phyloP scores from a whole-genome alignment of 805 yeast species.

The Metschnikowia kunwiensis region DNA sequence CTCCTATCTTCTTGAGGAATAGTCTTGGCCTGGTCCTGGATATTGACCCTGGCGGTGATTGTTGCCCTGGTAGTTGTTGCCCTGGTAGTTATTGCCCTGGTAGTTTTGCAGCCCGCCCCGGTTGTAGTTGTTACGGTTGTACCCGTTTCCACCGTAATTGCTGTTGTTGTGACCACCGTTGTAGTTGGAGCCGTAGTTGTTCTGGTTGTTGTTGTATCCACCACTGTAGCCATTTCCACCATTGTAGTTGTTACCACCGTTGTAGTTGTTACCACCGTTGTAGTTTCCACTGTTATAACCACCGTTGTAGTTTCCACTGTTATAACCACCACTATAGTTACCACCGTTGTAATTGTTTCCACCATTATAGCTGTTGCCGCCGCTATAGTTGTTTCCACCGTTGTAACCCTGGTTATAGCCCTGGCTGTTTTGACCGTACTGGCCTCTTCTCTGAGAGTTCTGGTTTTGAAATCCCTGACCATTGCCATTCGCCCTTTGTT shows the following conservation, averaged over 20 bases:
- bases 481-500: slow-evolving; percentile 4
- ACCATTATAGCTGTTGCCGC: slow-evolving; percentile 1
- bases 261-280: slow-evolving; percentile 2
- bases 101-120: slow-evolving; percentile 2
- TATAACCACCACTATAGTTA: slow-evolving; percentile 4
- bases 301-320: slow-evolving; percentile 19
- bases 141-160: slow-evolving; percentile 1
- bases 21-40: background rate
- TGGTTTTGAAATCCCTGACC: slow-evolving; percentile 5
- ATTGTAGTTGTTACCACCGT: background rate
- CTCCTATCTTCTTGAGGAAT: background rate
- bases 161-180: slow-evolving; percentile 4
- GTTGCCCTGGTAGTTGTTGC: background rate
- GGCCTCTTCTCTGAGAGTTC: slow-evolving; percentile 6
- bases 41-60: slow-evolving; percentile 8
- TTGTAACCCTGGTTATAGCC: slow-evolving; percentile 19
- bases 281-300: slow-evolving; percentile 14
- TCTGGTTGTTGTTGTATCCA: slow-evolving; percentile 7
- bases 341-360: slow-evolving; percentile 1
- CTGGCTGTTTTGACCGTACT: slow-evolving; percentile 2
- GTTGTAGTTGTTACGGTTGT: slow-evolving; percentile 5
- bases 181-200: slow-evolving; percentile 9
- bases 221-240: slow-evolving; percentile 15
- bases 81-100: slow-evolving; percentile 4
- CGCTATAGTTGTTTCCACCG: slow-evolving; percentile 4